Conservation (phyloP, 148 eudicot genomes). For the Amaranthus hypochondriacus region DNA sequence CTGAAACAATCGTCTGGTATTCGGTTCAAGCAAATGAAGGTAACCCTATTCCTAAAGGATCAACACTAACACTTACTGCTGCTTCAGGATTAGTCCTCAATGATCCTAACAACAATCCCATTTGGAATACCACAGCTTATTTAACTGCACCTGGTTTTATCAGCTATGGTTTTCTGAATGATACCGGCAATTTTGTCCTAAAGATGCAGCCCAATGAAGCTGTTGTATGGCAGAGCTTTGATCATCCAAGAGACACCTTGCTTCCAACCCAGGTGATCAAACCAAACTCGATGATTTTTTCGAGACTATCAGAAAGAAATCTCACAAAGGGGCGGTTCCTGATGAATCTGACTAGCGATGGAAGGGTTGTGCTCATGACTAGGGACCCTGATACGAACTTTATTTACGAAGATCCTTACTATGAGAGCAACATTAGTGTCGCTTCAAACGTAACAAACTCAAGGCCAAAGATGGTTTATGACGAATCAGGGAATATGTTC, state of each 20-base stretch:
- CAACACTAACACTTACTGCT: conserved; percentile 29
- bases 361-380: conserved; percentile 15
- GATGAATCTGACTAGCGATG: conserved; percentile 13
- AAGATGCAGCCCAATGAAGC: not conserved
- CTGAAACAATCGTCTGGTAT: conserved; percentile 47
- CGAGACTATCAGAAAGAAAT: conserved; percentile 27
- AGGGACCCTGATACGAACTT: not conserved
- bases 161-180: conserved; percentile 34
- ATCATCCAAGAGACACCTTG: conserved; percentile 38
- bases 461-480: too few species aligned
- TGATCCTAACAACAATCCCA: conserved; percentile 29
- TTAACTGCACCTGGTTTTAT: not conserved
- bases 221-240: conserved; percentile 39
- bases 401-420: conserved; percentile 5
- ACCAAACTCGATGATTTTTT: conserved; percentile 12
- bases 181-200: conserved; percentile 45
- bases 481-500: too few species aligned
- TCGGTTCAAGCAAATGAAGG: conserved; percentile 21
- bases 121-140: conserved; percentile 24
- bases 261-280: conserved; percentile 36
- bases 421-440: not conserved
- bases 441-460: not conserved
- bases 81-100: conserved; percentile 35
- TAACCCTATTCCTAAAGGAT: conserved; percentile 28
- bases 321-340: conserved; percentile 43